Percentiles rank a stretch among this genome's conserved stretches.
Conservation (phyloP, 306 rosid species). For the Trifolium dubium region DNA sequence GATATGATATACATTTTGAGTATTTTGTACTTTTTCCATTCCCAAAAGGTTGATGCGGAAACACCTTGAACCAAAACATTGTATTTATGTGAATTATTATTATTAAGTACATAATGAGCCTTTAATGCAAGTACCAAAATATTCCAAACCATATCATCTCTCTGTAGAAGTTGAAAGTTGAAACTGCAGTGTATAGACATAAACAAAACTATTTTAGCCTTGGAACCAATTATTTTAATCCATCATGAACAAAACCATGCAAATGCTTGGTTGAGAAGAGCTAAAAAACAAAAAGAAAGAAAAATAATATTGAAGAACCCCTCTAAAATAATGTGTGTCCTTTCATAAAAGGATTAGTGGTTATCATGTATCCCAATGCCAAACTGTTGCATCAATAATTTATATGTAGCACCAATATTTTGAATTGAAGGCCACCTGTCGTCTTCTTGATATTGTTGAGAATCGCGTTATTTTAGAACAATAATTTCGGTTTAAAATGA, state of each 20-base stretch:
- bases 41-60: constrained; percentile 47
- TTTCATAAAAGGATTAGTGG: constrained; percentile 38
- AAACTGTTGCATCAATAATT: constrained; percentile 33
- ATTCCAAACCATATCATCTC: constrained; percentile 46
- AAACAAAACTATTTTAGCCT: constrained; percentile 8
- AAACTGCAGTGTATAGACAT: constrained; percentile 33
- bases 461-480: background rate
- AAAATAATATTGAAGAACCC: background rate
- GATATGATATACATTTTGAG: constrained; percentile 44
- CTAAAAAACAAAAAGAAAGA: background rate
- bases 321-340: constrained; percentile 37
- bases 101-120: constrained; percentile 43
- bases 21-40: constrained; percentile 48
- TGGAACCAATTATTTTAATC: constrained; percentile 36
- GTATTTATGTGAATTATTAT: constrained; percentile 51
- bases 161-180: constrained; percentile 35
- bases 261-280: background rate
- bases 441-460: background rate
- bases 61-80: constrained; percentile 41
- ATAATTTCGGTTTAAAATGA: no score
- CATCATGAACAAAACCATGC: constrained; percentile 11
- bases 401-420: constrained; percentile 2
- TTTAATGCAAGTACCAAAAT: constrained; percentile 56
- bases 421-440: background rate
- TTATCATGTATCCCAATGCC: constrained; percentile 37